phyloP scores from a whole-genome alignment of 768 basidiomycete genomes.

The Tylopilus rubrobrunneus region DNA sequence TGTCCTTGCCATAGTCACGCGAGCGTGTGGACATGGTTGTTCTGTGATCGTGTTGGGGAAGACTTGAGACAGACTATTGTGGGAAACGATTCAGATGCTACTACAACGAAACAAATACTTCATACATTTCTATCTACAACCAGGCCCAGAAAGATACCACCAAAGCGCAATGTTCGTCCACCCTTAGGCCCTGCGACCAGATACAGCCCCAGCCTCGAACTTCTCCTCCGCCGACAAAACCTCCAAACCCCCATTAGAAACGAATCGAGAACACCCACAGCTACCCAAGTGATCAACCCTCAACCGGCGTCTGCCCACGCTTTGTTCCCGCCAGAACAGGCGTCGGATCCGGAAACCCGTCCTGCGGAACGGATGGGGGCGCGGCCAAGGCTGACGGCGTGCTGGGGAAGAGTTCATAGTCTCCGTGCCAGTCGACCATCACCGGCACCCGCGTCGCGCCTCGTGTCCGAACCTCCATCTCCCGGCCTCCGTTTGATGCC shows the following conservation, averaged over 20 bases:
- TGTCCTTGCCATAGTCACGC: constrained; percentile 14
- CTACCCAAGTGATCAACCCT: not conserved
- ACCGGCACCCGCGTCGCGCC: not conserved
- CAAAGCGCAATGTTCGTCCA: too few species aligned
- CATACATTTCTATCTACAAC: not conserved
- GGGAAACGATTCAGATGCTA: constrained; percentile 13
- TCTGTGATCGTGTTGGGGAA: not conserved
- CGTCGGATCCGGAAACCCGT: constrained; percentile 24
- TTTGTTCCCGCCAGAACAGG: not conserved
- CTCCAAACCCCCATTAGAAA: constrained; percentile 10
- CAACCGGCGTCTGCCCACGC: not conserved
- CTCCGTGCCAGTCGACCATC: constrained; percentile 19
- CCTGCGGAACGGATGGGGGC: constrained; percentile 15
- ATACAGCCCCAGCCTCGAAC: constrained; percentile 8
- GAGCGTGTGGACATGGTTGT: constrained; percentile 14
- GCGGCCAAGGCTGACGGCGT: not conserved
- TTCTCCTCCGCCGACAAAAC: not conserved
- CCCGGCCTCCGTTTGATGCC: not conserved
- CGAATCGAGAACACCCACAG: constrained; percentile 11
- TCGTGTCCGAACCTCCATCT: not conserved
- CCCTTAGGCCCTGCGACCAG: not conserved
- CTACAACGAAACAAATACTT: too few species aligned
- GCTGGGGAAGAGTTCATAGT: constrained; percentile 16
- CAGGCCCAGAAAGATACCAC: constrained; percentile 10
- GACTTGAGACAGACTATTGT: constrained; percentile 2